Percentiles rank a stretch among this genome's conserved stretches.
These are phyloP conservation scores for Paramecium bursaria DNA, from an alignment of 73 alveolate species.

Conservation along the genomic window DNA sequence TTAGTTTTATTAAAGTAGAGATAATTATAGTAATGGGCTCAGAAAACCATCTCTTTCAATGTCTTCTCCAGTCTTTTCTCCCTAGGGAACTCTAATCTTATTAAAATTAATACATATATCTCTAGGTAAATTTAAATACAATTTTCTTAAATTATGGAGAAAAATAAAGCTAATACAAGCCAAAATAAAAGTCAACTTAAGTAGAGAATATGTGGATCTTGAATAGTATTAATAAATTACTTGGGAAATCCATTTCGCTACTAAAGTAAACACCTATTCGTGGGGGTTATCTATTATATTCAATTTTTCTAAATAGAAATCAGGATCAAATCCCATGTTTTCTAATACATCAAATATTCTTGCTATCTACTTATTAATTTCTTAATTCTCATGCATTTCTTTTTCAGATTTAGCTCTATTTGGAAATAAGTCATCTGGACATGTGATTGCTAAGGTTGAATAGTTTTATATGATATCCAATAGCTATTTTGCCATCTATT, in stretches of 20 bases:
- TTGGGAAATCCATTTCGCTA: neutral
- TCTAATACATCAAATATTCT: slow-evolving; percentile 48
- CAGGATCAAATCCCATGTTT: slow-evolving; percentile 28
- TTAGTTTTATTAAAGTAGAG: slow-evolving; percentile 18
- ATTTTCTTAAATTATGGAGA: too few relatives aligned
- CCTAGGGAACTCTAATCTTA: neutral
- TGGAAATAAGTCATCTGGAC: neutral
- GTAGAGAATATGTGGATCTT: neutral
- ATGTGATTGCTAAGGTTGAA: neutral
- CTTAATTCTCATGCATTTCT: neutral
- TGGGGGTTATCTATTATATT: neutral
- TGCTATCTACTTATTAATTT: neutral
- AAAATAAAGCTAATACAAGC: neutral
- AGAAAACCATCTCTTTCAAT: neutral
- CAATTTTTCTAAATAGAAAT: neutral
- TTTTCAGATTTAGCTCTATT: neutral
- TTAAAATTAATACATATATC: too few relatives aligned
- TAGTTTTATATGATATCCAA: too few relatives aligned
- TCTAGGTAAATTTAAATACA: neutral
- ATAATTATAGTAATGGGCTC: slow-evolving; percentile 15
- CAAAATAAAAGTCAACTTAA: slow-evolving; percentile 1
- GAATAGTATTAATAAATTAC: neutral
- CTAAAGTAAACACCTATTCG: neutral
- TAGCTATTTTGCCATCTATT: neutral
- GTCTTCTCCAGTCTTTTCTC: neutral